Evolutionary conservation across 306 rosid genomes (phyloP), one percentile per base, ranked within the genome.

Genomic region (Casuarina glauca): DNA sequence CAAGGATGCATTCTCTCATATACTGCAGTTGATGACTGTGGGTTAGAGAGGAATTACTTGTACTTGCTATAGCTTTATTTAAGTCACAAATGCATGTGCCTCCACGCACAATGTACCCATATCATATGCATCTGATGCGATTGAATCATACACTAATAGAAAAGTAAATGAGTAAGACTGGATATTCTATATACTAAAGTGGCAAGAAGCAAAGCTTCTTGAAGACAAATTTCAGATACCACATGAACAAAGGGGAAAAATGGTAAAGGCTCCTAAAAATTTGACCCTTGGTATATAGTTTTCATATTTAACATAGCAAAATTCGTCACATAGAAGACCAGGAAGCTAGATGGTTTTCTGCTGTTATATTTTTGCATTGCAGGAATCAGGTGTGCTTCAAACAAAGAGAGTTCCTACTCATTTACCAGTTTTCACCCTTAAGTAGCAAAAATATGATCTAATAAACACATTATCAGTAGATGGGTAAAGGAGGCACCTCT

Each of bases 1-100:
- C 97, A 78, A 95, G 91, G 86, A 95, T 89, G 93, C 99, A 93
- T 82, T 95, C 99, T 87, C 99, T 92, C 99, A 95, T 95, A 87
- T 91, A 95, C 99, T 95, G 99, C 91, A 81, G 80, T 84, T 74
- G 69, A 72, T 76, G 72, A 71, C 57, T 68, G 72, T 32, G 73
- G 32, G 79, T 84, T 81, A 83, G 19, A 77, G 81, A 76, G 35
- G 63, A 58, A 69, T 50, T 39, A 58, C 67, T 43, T 67, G 71
- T 36, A 77, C 41, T 13, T 3, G 51, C 12, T 48, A 52, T 6
- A 54, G 7, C 38, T 70, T 46, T 42, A 35, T 13, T 51, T 57
- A 80, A 54, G 20, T 66, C 70, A 11, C 35, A 41, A 66, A 39
- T 7, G 26, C 16, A 48, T 39, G 48, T 17, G 5, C 45, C 70